A percentile compares a stretch with the other conserved stretches of the same genome.
phyloP scores from a whole-genome alignment of 2,329 filamentous ascomycete genomes.

The Exserohilum rostratum region DNA sequence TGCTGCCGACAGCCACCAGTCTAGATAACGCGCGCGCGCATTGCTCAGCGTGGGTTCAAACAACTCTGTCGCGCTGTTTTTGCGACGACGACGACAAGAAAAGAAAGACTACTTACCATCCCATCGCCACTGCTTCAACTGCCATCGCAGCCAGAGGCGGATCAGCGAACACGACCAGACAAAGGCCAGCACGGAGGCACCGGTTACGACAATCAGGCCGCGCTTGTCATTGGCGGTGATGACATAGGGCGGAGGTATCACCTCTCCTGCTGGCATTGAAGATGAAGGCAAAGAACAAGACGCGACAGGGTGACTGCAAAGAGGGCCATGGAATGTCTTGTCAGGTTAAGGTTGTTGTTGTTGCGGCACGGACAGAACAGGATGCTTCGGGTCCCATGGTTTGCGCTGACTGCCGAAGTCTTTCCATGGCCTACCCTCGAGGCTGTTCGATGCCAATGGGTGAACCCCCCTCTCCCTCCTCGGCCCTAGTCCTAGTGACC shows the following conservation, averaged over 20 bases:
- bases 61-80: too few relatives aligned
- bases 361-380: too few relatives aligned
- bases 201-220: constrained; percentile 42
- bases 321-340: constrained; percentile 3
- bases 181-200: constrained; percentile 35
- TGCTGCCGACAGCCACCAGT: constrained; percentile 22
- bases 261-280: constrained; percentile 29
- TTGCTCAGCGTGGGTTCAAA: neutral
- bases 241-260: constrained; percentile 35
- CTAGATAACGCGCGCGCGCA: constrained; percentile 17
- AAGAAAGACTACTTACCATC: constrained; percentile 35
- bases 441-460: too few relatives aligned
- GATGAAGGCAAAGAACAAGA: constrained; percentile 3
- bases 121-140: constrained; percentile 38
- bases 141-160: constrained; percentile 36
- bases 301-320: neutral
- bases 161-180: constrained; percentile 40
- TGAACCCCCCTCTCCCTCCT: too few relatives aligned
- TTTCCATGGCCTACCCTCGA: too few relatives aligned
- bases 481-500: too few relatives aligned
- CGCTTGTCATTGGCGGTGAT: constrained; percentile 42
- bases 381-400: too few relatives aligned
- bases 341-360: too few relatives aligned
- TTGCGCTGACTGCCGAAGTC: too few relatives aligned
- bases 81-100: too few relatives aligned